Evolutionary conservation across 1,284 basidiomycete genomes (phyloP).

Genomic region (Ustilago curta): DNA sequence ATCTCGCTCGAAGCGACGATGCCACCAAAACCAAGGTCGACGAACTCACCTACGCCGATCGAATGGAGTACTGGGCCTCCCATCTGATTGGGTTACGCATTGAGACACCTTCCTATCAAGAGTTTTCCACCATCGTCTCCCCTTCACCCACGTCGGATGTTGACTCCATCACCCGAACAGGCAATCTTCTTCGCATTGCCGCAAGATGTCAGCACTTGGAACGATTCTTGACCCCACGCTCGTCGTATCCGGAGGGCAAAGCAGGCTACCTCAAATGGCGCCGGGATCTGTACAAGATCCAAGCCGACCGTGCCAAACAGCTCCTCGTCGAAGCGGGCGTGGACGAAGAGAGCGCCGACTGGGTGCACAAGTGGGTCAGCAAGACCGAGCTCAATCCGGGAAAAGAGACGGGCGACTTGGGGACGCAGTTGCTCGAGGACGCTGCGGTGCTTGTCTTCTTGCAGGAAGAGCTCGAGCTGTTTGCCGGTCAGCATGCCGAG

Average conservation of each 20-base stretch:
- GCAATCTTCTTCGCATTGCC: constrained; percentile 57
- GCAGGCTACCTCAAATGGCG: constrained; percentile 67
- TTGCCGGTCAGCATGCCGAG: constrained; percentile 54
- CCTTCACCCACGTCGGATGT: constrained; percentile 32
- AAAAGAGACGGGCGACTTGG: constrained; percentile 51
- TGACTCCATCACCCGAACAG: constrained; percentile 16
- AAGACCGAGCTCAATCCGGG: constrained; percentile 62
- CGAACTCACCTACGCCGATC: constrained; percentile 65
- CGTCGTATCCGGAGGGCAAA: constrained; percentile 64
- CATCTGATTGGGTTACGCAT: constrained; percentile 34
- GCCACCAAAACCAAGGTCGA: constrained; percentile 36
- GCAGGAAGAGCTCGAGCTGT: constrained; percentile 57
- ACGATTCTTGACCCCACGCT: constrained; percentile 60
- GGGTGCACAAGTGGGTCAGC: constrained; percentile 60
- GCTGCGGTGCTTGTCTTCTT: constrained; percentile 66
- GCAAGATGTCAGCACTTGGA: constrained; percentile 67
- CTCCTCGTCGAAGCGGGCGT: constrained; percentile 53
- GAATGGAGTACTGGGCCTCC: constrained; percentile 50
- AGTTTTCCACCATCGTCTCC: constrained; percentile 23
- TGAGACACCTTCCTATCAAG: constrained; percentile 33
- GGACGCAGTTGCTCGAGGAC: constrained; percentile 64
- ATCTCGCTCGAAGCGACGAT: constrained; percentile 23
- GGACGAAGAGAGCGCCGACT: constrained; percentile 37
- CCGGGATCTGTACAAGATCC: constrained; percentile 59
- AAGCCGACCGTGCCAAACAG: constrained; percentile 55